Evolutionary conservation across 129 eudicot species (phyloP).

Genomic region (Sambucus nigra): DNA sequence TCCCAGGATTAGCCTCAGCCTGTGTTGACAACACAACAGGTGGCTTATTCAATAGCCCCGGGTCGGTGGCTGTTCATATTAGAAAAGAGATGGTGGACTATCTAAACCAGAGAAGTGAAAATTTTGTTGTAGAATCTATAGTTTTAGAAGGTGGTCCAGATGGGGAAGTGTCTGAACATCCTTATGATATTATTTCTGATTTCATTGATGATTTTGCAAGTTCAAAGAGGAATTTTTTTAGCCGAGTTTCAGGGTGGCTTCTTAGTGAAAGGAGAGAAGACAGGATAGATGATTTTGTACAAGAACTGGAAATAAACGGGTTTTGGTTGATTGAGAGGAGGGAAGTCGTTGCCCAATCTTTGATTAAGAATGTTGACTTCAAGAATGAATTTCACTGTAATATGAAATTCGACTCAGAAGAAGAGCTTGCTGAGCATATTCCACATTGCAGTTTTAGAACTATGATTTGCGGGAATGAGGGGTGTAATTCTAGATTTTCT

Average conservation of each 20-base stretch:
- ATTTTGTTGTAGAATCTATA: conserved; percentile 68
- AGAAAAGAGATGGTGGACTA: conserved; percentile 79
- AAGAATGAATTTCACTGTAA: conserved; percentile 61
- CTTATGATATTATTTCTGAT: conserved; percentile 58
- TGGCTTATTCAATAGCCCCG: conserved; percentile 62
- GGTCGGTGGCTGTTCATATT: conserved; percentile 62
- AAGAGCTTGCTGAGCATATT: conserved; percentile 51
- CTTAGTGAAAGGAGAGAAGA: conserved; percentile 88
- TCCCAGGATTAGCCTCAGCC: conserved; percentile 86
- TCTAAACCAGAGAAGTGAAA: conserved; percentile 54
- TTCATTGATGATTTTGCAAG: conserved; percentile 60
- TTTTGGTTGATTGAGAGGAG: conserved; percentile 81
- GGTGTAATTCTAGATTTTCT: conserved; percentile 61
- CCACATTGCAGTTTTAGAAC: conserved; percentile 55
- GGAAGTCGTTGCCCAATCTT: conserved; percentile 47
- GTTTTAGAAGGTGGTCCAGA: conserved; percentile 45
- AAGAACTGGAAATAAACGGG: conserved; percentile 79
- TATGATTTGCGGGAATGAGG: conserved; percentile 52
- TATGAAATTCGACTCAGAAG: conserved; percentile 39
- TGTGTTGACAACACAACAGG: conserved; percentile 91
- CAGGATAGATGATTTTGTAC: conserved; percentile 71
- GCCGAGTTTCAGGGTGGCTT: conserved; percentile 70
- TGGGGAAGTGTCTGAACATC: conserved; percentile 47
- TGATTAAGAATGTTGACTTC: conserved; percentile 68
- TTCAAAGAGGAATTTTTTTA: conserved; percentile 54